Base-by-base conservation (phyloP, 768 basidiomycete species). In the Tephrocybe rancida region DNA sequence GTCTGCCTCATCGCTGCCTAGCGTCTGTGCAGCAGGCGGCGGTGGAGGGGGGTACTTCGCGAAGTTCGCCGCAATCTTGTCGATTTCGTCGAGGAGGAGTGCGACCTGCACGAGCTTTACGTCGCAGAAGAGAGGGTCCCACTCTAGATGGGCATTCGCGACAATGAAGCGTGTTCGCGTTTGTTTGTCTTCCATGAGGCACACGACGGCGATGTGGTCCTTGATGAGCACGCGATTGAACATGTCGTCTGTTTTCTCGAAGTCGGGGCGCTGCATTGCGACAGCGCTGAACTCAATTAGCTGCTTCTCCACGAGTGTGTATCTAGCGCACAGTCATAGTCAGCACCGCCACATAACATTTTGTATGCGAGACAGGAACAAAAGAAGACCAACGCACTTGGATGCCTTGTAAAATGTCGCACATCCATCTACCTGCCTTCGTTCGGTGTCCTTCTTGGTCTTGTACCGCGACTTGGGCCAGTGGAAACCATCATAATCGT, bases 191-290 rank as follows among this genome's bases (percentile, higher is more conserved):
- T 99, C 97, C 65, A 98, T 79, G 26, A 93, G 80, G 61, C 86
- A 85, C 52, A 95, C 77, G 58, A 94, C 85, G 42, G 94, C 94
- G 58, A 98, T 91, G 65, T 98, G 85, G 70, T 98, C 96, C 68
- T 93, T 92, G 57, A 90, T 89, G 61, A 98, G 82, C 50, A 98
- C 94, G 27, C 97, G 93, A 66, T 98, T 98, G 82, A 98, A 98
- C 95, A 98, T 95, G 75, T 98, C 96, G 64, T 98, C 95, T 16
- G 94, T 96, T 74, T 95, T 94, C 79, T 94, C 93, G 75, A 95
- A 93, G 68, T 95, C 94, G 45, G 88, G 84, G 24, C 94, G 85
- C 62, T 93, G 90, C 83, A 98, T 89, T 18, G 95, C 96, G 57
- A 95, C 81, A 30, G 90, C 82, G 66, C 88, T 91, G 75, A 95